Evolutionary conservation across 176 grass and related monocot species (phyloP), one percentile per base, ranked within the genome.

Genomic region (Secale cereale): DNA sequence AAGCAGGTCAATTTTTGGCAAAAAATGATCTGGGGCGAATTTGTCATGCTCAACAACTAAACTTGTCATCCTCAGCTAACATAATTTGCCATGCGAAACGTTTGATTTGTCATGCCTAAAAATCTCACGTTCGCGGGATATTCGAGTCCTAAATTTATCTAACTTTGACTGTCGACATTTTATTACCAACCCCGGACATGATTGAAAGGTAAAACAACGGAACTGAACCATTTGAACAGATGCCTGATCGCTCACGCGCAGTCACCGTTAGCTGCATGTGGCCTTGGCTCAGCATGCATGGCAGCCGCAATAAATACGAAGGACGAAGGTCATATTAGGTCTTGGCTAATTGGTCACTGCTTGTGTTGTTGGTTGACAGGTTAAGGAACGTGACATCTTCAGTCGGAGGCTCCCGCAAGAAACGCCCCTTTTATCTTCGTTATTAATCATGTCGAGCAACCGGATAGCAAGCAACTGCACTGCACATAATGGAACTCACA

Each of bases 351-450:
- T 71, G 70, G 27, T 46, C 50, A 16, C n/a, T 60, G 2, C 10
- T 14, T 19, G 54, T 79, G 41, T 40, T 56, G 56, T 40, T 56
- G 56, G 57, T 59, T 66, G 76, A 74, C 59, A 26, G 74, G 74
- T 83, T 63, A 3, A 19, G 36, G 45, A 23, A 0, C 40, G 17
- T 41, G 48, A n/a, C 63, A 36, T 13, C 15, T 31, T 74, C 5
- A 40, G 76, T 74, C 33, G 81, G 76, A 66, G 76, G 31, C 65
- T 65, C 25, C 10, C 2, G 57, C 87, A 74, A 74, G 86, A 15
- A 83, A 88, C 30, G 23, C 56, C 40, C 17, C 8, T 73, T 31
- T 64, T 70, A n/a, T 45, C 25, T 13, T 48, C 43, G 23, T n/a
- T 75, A 50, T 16, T 52, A 29, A 50, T 74, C 25, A 48, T 52